These are phyloP conservation scores for Phytophthora brassicae DNA, from an alignment of 352 stramenopile species.

Conservation along the genomic window DNA sequence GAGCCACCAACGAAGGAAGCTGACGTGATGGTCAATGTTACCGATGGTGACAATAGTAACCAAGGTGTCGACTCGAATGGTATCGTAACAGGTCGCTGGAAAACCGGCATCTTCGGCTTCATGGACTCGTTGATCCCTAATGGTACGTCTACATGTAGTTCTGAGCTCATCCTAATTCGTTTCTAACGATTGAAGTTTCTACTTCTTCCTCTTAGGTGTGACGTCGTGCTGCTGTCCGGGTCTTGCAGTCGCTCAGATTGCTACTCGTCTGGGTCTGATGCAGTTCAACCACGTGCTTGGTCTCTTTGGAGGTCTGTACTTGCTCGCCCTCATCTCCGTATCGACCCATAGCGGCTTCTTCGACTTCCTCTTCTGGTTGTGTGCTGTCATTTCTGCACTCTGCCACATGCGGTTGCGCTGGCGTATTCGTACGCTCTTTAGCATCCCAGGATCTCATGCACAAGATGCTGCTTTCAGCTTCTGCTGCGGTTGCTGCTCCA, in stretches of 20 bases:
- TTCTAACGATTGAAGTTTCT: background rate
- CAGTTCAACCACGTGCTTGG: constrained; percentile 58
- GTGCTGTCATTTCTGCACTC: constrained; percentile 35
- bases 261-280: constrained; percentile 59
- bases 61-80: constrained; percentile 67
- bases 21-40: constrained; percentile 48
- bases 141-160: constrained; percentile 32
- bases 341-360: constrained; percentile 42
- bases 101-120: constrained; percentile 71
- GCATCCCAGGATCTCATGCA: constrained; percentile 56
- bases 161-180: no score
- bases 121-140: constrained; percentile 70
- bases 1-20: constrained; percentile 51
- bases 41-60: constrained; percentile 31
- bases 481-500: constrained; percentile 74
- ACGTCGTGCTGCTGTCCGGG: constrained; percentile 72
- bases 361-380: constrained; percentile 48
- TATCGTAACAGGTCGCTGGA: constrained; percentile 74
- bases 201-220: constrained; percentile 36
- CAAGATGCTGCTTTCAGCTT: constrained; percentile 50
- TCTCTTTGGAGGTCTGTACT: constrained; percentile 52
- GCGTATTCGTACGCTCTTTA: constrained; percentile 61
- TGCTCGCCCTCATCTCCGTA: constrained; percentile 44
- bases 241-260: constrained; percentile 62
- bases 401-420: constrained; percentile 57